Conservation (phyloP, 163 green algal genomes). For the Trebouxiophyceae sp. region DNA sequence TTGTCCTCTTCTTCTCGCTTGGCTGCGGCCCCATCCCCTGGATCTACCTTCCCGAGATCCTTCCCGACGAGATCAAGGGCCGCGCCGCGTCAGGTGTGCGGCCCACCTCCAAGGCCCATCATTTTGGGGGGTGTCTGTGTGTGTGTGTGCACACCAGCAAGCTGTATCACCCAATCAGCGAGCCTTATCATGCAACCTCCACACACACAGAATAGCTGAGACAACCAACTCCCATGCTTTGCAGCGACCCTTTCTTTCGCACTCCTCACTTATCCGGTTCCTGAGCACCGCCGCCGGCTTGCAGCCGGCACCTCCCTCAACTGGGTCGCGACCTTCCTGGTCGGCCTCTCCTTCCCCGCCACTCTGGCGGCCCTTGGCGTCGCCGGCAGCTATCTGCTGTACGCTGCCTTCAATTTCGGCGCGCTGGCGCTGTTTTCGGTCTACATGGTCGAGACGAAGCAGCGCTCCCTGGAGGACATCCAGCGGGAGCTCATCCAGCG, state of each 20-base stretch:
- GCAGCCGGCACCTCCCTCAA: slow-evolving; percentile 48
- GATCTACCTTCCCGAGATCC: slow-evolving; percentile 56
- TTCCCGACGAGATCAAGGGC: slow-evolving; percentile 28
- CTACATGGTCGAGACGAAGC: slow-evolving; percentile 54
- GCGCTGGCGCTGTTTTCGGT: slow-evolving; percentile 24
- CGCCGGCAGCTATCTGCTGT: slow-evolving; percentile 41
- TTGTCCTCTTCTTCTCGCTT: slow-evolving; percentile 39
- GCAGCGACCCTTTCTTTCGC: too few relatives aligned
- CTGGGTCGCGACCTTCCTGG: slow-evolving; percentile 48
- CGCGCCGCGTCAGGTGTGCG: not conserved
- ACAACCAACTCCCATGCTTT: too few relatives aligned
- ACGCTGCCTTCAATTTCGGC: slow-evolving; percentile 27
- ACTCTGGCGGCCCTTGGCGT: slow-evolving; percentile 44
- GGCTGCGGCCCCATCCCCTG: slow-evolving; percentile 54
- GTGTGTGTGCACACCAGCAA: too few relatives aligned
- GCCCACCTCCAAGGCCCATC: too few relatives aligned
- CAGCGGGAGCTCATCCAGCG: slow-evolving; percentile 9
- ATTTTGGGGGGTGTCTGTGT: too few relatives aligned
- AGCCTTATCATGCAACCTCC: too few relatives aligned
- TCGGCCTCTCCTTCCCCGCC: slow-evolving; percentile 44
- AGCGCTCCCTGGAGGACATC: slow-evolving; percentile 31
- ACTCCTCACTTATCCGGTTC: too few relatives aligned
- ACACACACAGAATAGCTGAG: slow-evolving; percentile 11
- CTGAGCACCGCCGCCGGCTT: too few relatives aligned
- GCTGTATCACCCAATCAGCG: too few relatives aligned